Conservation (phyloP, 2,329 filamentous ascomycete genomes). For the Penicillium sp. region DNA sequence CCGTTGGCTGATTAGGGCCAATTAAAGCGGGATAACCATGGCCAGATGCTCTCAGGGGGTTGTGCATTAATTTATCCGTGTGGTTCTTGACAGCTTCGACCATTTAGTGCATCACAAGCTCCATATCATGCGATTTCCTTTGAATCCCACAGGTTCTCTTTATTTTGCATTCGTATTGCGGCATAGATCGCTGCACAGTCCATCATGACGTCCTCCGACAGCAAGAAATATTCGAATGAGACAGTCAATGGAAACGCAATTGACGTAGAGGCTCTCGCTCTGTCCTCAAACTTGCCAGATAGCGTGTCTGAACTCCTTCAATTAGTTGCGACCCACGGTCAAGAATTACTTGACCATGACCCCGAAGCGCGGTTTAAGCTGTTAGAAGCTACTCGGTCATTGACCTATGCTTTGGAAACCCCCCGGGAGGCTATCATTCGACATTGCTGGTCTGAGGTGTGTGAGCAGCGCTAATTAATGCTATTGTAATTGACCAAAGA, state of each 20-base stretch:
- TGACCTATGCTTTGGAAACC: conserved; percentile 40
- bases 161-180: neutral
- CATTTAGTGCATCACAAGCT: neutral
- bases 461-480: too few relatives aligned
- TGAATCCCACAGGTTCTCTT: neutral
- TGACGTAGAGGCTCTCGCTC: neutral
- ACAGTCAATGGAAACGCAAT: neutral
- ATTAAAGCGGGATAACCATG: neutral
- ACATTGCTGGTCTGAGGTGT: conserved; percentile 46
- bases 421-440: conserved; percentile 52
- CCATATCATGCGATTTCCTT: neutral
- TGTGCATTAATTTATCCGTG: too few relatives aligned
- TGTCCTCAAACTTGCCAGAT: neutral
- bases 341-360: neutral
- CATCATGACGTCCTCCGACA: neutral
- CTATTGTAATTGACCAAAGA: too few relatives aligned
- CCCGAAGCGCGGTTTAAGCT: conserved; percentile 5
- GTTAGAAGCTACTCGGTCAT: conserved; percentile 17
- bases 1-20: neutral
- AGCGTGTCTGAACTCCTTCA: neutral
- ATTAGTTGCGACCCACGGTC: neutral
- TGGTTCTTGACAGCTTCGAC: neutral
- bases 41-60: neutral
- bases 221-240: neutral
- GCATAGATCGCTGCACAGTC: neutral